Evolutionary conservation across 495 filamentous ascomycete genomes (phyloP).

Genomic region (Trichoderma asperelloides): DNA sequence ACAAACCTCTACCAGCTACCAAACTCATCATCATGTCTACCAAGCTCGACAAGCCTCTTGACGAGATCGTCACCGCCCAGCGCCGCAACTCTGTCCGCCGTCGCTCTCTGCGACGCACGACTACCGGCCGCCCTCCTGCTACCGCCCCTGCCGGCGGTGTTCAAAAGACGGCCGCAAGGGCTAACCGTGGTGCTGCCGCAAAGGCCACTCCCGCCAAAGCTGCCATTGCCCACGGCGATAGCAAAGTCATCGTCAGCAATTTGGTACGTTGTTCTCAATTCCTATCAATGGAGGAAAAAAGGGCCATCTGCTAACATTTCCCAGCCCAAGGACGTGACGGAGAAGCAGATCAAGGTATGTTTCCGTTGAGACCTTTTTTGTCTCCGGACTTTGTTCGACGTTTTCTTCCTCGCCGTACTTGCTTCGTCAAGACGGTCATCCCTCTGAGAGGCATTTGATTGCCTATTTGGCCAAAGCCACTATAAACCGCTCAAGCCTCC

Average conservation of each 20-base stretch:
- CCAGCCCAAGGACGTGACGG: constrained; percentile 89
- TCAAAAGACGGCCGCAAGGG: constrained; percentile 60
- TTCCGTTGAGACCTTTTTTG: constrained; percentile 49
- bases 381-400: constrained; percentile 48
- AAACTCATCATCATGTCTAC: constrained; percentile 60
- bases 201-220: constrained; percentile 55
- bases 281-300: neutral
- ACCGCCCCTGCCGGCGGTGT: constrained; percentile 75
- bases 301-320: constrained; percentile 39
- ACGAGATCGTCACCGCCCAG: constrained; percentile 83
- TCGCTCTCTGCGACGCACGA: constrained; percentile 39
- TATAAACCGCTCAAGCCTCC: neutral
- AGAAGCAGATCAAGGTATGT: constrained; percentile 99
- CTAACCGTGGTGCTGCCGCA: constrained; percentile 44
- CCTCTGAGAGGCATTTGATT: neutral
- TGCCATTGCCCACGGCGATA: constrained; percentile 55
- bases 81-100: constrained; percentile 42
- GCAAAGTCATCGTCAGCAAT: constrained; percentile 97
- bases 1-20: constrained; percentile 16
- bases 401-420: constrained; percentile 32
- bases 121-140: constrained; percentile 37
- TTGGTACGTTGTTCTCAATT: constrained; percentile 57
- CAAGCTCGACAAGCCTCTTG: constrained; percentile 91
- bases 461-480: neutral
- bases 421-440: constrained; percentile 9